Percentiles rank a stretch among this genome's conserved stretches.
Conservation (phyloP, 2,329 filamentous ascomycete species). For the Thelonectria rubi region DNA sequence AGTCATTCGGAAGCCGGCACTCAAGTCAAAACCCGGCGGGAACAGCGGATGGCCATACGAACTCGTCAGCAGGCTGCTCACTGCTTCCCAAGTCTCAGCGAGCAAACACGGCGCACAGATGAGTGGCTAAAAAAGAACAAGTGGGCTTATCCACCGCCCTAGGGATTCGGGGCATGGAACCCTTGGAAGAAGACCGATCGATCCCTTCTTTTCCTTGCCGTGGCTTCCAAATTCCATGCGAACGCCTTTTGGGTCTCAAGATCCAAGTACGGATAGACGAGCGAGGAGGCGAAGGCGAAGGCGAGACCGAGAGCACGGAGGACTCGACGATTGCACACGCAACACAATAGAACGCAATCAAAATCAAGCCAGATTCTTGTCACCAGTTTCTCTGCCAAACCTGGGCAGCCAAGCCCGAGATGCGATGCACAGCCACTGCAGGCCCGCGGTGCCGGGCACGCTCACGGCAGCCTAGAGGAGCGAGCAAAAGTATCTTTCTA, state of each 20-base stretch:
- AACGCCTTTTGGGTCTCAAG: not conserved
- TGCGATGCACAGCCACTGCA: conserved; percentile 24
- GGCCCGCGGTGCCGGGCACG: conserved; percentile 13
- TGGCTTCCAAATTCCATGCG: not conserved
- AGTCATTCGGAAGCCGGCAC: not conserved
- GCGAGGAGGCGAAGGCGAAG: not conserved
- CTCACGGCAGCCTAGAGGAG: conserved; percentile 18
- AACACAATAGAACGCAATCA: not conserved
- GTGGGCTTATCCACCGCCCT: conserved; percentile 3
- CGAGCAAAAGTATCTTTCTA: conserved; percentile 13
- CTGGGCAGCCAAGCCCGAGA: conserved; percentile 22
- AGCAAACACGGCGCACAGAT: not conserved
- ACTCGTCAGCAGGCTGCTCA: not conserved
- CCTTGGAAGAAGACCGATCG: not conserved
- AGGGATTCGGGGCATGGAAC: not conserved
- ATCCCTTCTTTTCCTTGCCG: not conserved
- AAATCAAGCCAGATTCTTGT: not conserved
- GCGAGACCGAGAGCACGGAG: not conserved
- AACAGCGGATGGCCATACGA: conserved; percentile 6
- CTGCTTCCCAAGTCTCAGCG: not conserved
- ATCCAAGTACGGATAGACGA: not conserved
- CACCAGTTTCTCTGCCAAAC: not conserved
- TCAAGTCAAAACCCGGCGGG: not conserved
- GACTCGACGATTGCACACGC: not conserved
- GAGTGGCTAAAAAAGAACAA: not conserved